These are phyloP conservation scores for Pleurotus tuoliensis DNA, from an alignment of 768 basidiomycete genomes.

Conservation along the genomic window DNA sequence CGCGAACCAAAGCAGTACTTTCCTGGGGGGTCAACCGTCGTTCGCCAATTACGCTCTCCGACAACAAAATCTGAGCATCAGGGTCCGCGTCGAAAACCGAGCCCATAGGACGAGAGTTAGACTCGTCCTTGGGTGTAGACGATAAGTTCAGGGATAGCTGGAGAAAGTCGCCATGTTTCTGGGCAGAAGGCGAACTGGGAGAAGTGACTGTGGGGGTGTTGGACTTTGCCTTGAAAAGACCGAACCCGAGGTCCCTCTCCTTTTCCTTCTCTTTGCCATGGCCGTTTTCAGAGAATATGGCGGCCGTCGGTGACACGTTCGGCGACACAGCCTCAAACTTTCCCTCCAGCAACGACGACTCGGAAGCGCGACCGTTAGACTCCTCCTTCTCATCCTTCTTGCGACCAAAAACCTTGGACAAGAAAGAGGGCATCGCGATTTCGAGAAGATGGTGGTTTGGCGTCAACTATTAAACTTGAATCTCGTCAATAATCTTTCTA, in stretches of 20 bases:
- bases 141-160: conserved; percentile 61
- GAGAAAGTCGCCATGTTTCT: conserved; percentile 39
- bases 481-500: background rate
- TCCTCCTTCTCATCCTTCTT: conserved; percentile 59
- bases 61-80: conserved; percentile 39
- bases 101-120: conserved; percentile 43
- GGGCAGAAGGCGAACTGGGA: conserved; percentile 28
- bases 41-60: conserved; percentile 54
- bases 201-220: conserved; percentile 19
- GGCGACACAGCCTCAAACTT: conserved; percentile 72
- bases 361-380: conserved; percentile 30
- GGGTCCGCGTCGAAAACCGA: conserved; percentile 60
- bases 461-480: background rate
- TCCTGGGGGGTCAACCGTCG: conserved; percentile 60
- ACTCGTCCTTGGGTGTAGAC: conserved; percentile 43
- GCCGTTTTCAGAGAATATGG: conserved; percentile 34
- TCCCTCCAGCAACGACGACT: conserved; percentile 58
- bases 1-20: conserved; percentile 58
- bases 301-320: conserved; percentile 34
- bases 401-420: conserved; percentile 75
- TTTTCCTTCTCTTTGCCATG: conserved; percentile 31
- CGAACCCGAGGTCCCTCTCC: conserved; percentile 41
- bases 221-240: conserved; percentile 48
- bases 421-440: conserved; percentile 57
- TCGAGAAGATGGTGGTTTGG: conserved; percentile 4